Base-by-base conservation (phyloP, 2,329 filamentous ascomycete genomes). In the Cladosporium sphaerospermum region DNA sequence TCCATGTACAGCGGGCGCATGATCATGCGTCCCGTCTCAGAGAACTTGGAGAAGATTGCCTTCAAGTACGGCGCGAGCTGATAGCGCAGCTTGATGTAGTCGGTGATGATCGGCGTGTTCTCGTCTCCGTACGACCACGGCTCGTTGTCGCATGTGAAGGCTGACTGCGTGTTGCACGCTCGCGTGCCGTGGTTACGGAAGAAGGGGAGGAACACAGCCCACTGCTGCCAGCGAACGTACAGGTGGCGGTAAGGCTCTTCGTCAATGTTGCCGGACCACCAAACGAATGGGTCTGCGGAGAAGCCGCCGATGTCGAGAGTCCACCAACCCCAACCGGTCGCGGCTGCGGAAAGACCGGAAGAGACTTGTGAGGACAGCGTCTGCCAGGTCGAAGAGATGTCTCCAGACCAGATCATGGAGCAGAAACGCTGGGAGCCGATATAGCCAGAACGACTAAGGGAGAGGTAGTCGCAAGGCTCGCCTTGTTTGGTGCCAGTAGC, bases 1-100 rank as follows among this genome's bases (percentile, higher is more conserved):
- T 72, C 69, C 68, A 71, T 69, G 34, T 66, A 72, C 43, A 72
- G 56, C 0, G 70, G 69, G 0, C 69, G 57, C 67, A 71, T 67
- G 10, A 72, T 71, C 60, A 66, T 66, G 1, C 66, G 50, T 3
- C 69, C 66, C 10, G 63, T 62, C 52, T 60, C 31, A 28, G 23
- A 28, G 23, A 28, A 28, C 23, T 28, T 28, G 23, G 23, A 28
- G 56, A 74, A 69, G 13, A 72, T 41, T 3, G 63, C 61, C 46
- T 61, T 53, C 10, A 67, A 51, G 55, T 71, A 72, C 8, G 55
- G 14, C 1, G 48, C 53, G 1, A 67, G 57, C 44, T 60, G 59
- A 46, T 65, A 66, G 11, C 64, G 57, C 9, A 66, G 58, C 16
- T 61, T 52, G 52, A 66, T 67, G 57, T 67, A 67, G 1, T 56